Base-by-base conservation (phyloP, 1,284 basidiomycete species). In the Trametes pubescens region DNA sequence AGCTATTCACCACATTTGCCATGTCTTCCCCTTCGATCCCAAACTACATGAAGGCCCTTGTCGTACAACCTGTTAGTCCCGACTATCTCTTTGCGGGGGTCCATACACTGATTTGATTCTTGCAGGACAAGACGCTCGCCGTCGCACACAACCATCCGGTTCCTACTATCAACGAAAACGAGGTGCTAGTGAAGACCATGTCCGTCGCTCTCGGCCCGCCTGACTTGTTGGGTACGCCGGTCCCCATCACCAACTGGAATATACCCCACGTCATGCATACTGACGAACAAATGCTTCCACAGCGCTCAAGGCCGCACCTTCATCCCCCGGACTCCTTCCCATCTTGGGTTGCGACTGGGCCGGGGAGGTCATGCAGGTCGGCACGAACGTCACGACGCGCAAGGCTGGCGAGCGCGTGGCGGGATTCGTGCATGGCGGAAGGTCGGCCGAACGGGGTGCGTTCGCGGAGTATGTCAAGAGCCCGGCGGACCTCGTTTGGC, bases 391-490 rank as follows among this genome's bases (percentile, higher is more conserved):
- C 47, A 62, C 65, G 1, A 57, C 32, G 18, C 56, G 66, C 35
- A 40, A 52, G 11, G 59, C 72, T n/a, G 73, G 70, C 18, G 69
- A 73, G 64, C 64, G 65, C 43, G 72, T 73, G 46, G 66, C 72
- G 0, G 72, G 67, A 0, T 69, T 71, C 52, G 62, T 69, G 13
- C 66, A 65, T 21, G 73, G 73, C 2, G 65, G 63, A 6, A 51
- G 32, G 11, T 71, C 61, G 46, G 54, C 59, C 1, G 69, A 70
- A 57, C 71, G 57, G 73, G 77, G 78, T 64, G 73, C 77, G 9
- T 78, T 75, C 65, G 78, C 79, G 8, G 76, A 84, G 67, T 83
- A 81, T 68, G 67, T 79, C 54, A 76, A 75, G 65, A 71, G 70
- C 4, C 64, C 71, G n/a, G 73, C 71, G 2, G 69, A 74, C 18